Base-by-base conservation (phyloP, 139 green algal genomes). In the Chlamydomonas eustigma region DNA sequence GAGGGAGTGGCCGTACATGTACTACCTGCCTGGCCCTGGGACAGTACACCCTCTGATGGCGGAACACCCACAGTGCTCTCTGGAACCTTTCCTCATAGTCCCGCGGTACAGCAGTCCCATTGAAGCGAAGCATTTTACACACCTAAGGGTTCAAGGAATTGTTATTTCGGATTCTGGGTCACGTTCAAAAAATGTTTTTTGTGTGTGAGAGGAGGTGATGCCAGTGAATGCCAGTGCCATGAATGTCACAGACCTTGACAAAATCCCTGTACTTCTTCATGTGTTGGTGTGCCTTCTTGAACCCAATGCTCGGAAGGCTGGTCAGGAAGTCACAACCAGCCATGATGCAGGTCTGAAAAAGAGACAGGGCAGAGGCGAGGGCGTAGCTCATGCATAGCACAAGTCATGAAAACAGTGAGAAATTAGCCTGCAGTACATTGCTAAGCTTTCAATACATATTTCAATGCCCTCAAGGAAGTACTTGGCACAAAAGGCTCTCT, bases 321-420 rank as follows among this genome's bases (percentile, higher is more conserved):
- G 85, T 78, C 50, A 98, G 80, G 77, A 98, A 99, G 85, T 99
- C 96, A 73, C 96, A 99, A 4, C 96, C 96, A 4, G 93, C 86
- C 82, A 99, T 77, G 67, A 98, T 91, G 81, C 96, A 99, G 89
- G 96, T 96, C 88, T 97, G 83, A 74, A 81, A 6, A 33, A 24
- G 75, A 22, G 3, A 5, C 32, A 28, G 58, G 28, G 58, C 58
- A 12, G 18, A 58, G 44, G 18, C 18, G 44, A 28, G 12, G 12
- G 12, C 12, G 18, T 58, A 12, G 18, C 12, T 58, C 44, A n/a
- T n/a, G n/a, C n/a, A n/a, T n/a, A n/a, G n/a, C n/a, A n/a, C n/a
- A n/a, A n/a, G n/a, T n/a, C n/a, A n/a, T n/a, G n/a, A n/a, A n/a
- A n/a, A n/a, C n/a, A n/a, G n/a, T n/a, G n/a, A n/a, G n/a, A n/a